Percentiles rank a stretch among this genome's conserved stretches.
Evolutionary conservation across 805 yeast genomes (phyloP).

Genomic region (Lipomyces oligophaga): DNA sequence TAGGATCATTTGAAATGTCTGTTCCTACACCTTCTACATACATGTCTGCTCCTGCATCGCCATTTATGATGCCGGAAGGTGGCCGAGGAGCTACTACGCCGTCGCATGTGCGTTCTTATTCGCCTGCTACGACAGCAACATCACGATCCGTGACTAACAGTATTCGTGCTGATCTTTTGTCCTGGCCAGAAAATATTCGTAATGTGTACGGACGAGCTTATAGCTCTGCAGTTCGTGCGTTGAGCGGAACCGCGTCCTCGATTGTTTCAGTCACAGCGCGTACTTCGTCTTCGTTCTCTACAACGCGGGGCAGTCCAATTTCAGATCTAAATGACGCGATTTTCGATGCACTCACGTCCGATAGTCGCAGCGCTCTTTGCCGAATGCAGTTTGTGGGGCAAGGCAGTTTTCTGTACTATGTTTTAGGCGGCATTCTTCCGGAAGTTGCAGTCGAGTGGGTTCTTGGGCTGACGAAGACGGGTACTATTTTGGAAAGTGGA

Average conservation of each 20-base stretch:
- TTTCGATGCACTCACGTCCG: constrained; percentile 20
- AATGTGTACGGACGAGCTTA: constrained; percentile 39
- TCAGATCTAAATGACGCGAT: constrained; percentile 23
- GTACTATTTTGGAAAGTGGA: background rate
- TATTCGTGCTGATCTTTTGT: constrained; percentile 41
- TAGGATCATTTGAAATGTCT: constrained; percentile 47
- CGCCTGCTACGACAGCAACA: constrained; percentile 25
- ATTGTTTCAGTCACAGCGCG: constrained; percentile 13
- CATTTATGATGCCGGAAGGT: constrained; percentile 14
- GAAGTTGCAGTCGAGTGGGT: constrained; percentile 26
- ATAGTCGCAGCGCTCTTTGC: constrained; percentile 7
- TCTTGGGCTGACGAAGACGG: constrained; percentile 17
- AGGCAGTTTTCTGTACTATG: constrained; percentile 22
- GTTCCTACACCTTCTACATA: constrained; percentile 32
- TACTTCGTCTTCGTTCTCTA: background rate
- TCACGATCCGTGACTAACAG: constrained; percentile 33
- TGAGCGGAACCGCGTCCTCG: constrained; percentile 25
- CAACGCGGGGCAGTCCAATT: constrained; percentile 21
- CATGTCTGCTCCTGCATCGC: constrained; percentile 21
- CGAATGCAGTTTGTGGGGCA: constrained; percentile 27
- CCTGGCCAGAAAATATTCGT: constrained; percentile 42
- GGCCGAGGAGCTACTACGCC: constrained; percentile 22
- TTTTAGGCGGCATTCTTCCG: constrained; percentile 24
- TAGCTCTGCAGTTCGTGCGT: constrained; percentile 26
- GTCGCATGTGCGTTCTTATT: constrained; percentile 23